Evolutionary conservation across 2,329 filamentous ascomycete genomes (phyloP).

Genomic region (Exophiala aquamarina): DNA sequence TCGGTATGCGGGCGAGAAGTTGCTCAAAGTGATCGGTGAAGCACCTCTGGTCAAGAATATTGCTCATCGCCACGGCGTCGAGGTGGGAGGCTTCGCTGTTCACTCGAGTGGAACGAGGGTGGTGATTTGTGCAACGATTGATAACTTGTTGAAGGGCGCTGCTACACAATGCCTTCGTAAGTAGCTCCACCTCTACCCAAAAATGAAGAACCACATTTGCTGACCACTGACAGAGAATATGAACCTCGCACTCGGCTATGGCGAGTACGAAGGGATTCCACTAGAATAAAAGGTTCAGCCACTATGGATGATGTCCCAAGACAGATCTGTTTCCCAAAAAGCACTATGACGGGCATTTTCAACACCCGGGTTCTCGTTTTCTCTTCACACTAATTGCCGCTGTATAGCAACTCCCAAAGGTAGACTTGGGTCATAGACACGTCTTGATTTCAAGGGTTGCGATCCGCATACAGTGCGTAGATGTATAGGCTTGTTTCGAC

Average conservation of each 20-base stretch:
- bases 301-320: not conserved
- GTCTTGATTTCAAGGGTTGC: too few relatives aligned
- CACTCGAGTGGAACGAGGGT: slow-evolving; percentile 85
- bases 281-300: slow-evolving; percentile 38
- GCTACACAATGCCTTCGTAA: slow-evolving; percentile 88
- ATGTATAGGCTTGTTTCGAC: too few relatives aligned
- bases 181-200: slow-evolving; percentile 39
- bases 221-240: slow-evolving; percentile 69
- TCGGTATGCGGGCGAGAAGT: slow-evolving; percentile 90
- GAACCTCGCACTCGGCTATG: slow-evolving; percentile 87
- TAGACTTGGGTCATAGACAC: too few relatives aligned
- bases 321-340: not conserved
- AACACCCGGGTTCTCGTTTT: too few relatives aligned
- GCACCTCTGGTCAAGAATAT: slow-evolving; percentile 83
- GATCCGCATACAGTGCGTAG: too few relatives aligned
- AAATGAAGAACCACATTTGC: not conserved
- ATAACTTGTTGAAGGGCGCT: slow-evolving; percentile 91
- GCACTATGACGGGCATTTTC: too few relatives aligned
- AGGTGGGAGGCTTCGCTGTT: slow-evolving; percentile 95
- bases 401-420: too few relatives aligned
- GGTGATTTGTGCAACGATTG: slow-evolving; percentile 91
- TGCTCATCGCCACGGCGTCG: slow-evolving; percentile 79
- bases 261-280: slow-evolving; percentile 85
- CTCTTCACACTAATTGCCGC: too few relatives aligned
- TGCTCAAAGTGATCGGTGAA: slow-evolving; percentile 90